Base-by-base conservation (phyloP, 2,329 filamentous ascomycete genomes). In the Pseudogymnoascus destructans region DNA sequence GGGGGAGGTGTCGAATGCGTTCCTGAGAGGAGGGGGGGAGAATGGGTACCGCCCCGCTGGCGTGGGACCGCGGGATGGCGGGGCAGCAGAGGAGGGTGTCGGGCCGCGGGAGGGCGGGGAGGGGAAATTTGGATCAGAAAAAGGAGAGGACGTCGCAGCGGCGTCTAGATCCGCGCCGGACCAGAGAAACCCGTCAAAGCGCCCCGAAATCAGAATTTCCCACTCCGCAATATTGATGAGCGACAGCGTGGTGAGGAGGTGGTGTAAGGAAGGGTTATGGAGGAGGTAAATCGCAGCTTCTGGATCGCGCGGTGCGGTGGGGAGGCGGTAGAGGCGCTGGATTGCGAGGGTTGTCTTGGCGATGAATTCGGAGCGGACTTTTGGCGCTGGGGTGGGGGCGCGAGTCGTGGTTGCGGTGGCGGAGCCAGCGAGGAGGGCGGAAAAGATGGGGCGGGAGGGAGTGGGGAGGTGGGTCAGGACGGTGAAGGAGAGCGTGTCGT, bases 171-270 rank as follows among this genome's bases (percentile, higher is more conserved):
- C 91, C 5, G 89, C 89, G 19, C 92, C 92, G 46, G 89, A 95
- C 82, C 92, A 95, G 17, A 96, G 77, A 72, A 97, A 97, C 3
- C 92, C 92, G 68, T 96, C 91, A 66, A 97, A 97, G 25, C 92
- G 86, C 25, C 92, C 92, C 0, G 92, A 96, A 3, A 86, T 89
- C 10, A 97, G 77, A 58, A 97, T 95, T 62, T 96, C 92, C 92
- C 92, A 97, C 71, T 97, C 92, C n/a, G 88, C 87, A 52, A 84
- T 81, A 68, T 86, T 93, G 65, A 97, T 93, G 57, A 91, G 89
- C 33, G 87, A 85, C 55, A 96, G 78, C 0, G 92, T 95, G 38
- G 89, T 84, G 2, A 97, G 81, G 30, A 95, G 82, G 66, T 93
- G 86, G 70, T 97, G 92, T 55, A 93, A 81, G 10, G 81, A 77